Conservation (phyloP, 768 basidiomycete genomes). For the Phanerochaete sordida region DNA sequence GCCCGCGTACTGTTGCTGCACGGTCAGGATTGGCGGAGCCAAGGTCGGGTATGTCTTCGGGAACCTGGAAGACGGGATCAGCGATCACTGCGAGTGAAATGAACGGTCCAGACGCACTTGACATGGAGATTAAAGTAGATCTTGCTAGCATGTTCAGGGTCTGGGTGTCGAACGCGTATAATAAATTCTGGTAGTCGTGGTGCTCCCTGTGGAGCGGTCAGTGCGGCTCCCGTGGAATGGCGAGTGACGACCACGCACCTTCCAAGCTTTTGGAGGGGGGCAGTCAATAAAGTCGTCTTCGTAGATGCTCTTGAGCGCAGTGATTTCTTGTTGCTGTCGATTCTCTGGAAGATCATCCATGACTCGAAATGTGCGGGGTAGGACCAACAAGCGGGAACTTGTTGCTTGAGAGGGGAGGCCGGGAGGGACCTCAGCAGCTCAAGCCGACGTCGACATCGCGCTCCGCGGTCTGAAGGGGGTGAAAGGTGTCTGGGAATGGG, state of each 20-base stretch:
- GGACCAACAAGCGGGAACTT: conserved; percentile 30
- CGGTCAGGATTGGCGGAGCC: conserved; percentile 62
- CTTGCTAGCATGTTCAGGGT: conserved; percentile 49
- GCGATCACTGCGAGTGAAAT: neutral
- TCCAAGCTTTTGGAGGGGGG: conserved; percentile 80
- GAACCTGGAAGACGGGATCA: conserved; percentile 41
- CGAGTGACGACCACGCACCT: conserved; percentile 53
- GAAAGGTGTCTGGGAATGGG: neutral
- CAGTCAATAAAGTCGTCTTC: conserved; percentile 71
- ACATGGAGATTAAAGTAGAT: conserved; percentile 66
- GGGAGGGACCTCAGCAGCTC: conserved; percentile 71
- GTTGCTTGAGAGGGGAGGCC: conserved; percentile 59
- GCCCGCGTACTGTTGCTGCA: conserved; percentile 64
- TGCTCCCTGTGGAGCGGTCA: conserved; percentile 56
- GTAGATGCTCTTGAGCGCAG: conserved; percentile 77
- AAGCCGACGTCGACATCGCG: conserved; percentile 72
- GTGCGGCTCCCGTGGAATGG: too few species aligned
- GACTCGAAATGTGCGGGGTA: conserved; percentile 13
- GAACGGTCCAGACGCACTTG: conserved; percentile 44
- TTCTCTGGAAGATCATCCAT: conserved; percentile 73
- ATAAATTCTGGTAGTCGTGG: conserved; percentile 70
- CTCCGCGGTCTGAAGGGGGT: conserved; percentile 4
- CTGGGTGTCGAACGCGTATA: conserved; percentile 67
- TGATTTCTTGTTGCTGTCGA: conserved; percentile 67
- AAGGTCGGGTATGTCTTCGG: conserved; percentile 81